Conservation (phyloP, 2,329 filamentous ascomycete species). For the Ampelomyces quisqualis region DNA sequence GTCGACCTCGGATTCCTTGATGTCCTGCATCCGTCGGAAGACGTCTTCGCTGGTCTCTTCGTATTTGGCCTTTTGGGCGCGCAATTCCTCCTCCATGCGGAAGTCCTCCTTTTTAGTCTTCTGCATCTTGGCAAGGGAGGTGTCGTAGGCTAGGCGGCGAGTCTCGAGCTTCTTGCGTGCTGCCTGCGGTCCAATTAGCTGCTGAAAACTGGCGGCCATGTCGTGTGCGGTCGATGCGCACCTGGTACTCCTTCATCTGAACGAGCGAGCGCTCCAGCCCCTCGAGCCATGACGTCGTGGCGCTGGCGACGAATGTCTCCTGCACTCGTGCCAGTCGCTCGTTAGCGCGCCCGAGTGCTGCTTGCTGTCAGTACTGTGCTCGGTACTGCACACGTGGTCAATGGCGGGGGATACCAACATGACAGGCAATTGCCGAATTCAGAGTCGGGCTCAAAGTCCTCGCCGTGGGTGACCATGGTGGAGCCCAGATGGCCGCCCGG, state of each 20-base stretch:
- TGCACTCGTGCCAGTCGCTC: conserved; percentile 84
- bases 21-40: conserved; percentile 88
- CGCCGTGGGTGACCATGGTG: conserved; percentile 83
- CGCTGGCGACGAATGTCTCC: conserved; percentile 75
- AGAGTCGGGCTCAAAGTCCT: conserved; percentile 88
- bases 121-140: conserved; percentile 84
- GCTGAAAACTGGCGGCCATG: background rate
- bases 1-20: conserved; percentile 87
- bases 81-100: conserved; percentile 86
- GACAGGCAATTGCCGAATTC: conserved; percentile 87
- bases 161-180: conserved; percentile 93
- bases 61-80: conserved; percentile 89
- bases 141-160: conserved; percentile 85
- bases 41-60: conserved; percentile 95
- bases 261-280: conserved; percentile 84
- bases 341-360: conserved; percentile 79
- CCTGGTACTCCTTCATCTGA: conserved; percentile 98
- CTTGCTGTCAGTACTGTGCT: conserved; percentile 20
- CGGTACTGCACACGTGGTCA: conserved; percentile 11
- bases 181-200: conserved; percentile 50
- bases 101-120: conserved; percentile 95
- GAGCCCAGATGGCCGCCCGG: conserved; percentile 78
- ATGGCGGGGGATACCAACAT: conserved; percentile 50
- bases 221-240: conserved; percentile 46
- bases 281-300: conserved; percentile 83